Conservation (phyloP, 768 basidiomycete species). For the Podaxis sp. region DNA sequence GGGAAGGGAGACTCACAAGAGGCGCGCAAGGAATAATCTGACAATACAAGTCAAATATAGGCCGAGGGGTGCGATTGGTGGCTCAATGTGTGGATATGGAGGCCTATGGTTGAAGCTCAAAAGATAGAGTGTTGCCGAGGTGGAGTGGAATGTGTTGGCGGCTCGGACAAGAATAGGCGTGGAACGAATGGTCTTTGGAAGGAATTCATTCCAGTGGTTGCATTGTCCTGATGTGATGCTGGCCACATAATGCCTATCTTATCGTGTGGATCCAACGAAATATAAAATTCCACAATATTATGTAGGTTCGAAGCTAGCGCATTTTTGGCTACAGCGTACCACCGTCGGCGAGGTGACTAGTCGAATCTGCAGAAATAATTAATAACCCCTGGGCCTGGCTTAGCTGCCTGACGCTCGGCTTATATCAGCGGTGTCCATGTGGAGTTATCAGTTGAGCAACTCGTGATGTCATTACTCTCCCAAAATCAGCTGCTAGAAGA, state of each 20-base stretch:
- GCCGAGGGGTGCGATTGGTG: no score
- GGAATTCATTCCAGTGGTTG: neutral
- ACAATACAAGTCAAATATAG: neutral
- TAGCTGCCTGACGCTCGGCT: neutral
- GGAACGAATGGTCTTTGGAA: neutral
- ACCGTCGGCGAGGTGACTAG: neutral
- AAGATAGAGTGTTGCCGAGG: neutral
- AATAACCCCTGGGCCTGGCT: neutral
- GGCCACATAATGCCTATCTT: neutral
- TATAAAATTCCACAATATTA: neutral
- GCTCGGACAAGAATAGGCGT: conserved; percentile 1
- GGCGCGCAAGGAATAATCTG: neutral
- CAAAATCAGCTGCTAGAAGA: neutral
- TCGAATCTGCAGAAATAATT: neutral
- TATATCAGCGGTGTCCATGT: neutral
- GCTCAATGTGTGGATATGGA: neutral
- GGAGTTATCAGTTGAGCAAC: neutral
- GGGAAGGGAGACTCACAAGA: neutral
- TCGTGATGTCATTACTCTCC: neutral
- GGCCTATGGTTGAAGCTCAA: neutral
- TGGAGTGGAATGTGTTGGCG: neutral
- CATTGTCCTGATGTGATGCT: neutral
- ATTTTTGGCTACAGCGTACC: neutral
- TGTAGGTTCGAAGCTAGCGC: neutral
- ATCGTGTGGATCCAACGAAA: neutral